Evolutionary conservation across 305 asterid genomes (phyloP), one percentile per base, ranked within the genome.

Genomic region (Fraxinus sp.): DNA sequence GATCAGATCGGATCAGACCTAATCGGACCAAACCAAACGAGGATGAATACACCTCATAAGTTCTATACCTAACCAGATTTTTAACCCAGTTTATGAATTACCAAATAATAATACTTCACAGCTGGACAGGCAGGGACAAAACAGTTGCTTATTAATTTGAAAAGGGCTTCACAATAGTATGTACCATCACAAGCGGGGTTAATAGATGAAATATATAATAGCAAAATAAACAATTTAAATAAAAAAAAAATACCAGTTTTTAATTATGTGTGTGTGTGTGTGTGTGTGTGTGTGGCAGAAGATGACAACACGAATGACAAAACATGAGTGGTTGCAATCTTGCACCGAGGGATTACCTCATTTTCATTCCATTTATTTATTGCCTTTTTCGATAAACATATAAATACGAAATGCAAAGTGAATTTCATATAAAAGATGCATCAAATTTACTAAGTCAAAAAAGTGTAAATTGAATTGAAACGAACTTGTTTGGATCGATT

Each of bases 281-380:
- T 26, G 1, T 8, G 28, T 7, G 1, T 37, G 32, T 62, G 32
- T 37, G 71, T 62, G 71, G 71, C 71, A 62, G 20, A 59, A 62
- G 71, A 62, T 62, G 71, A 81, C 79, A 81, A 24, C 32, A 13
- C 64, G 77, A 49, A 36, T 22, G 64, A 57, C 64, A 55, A 20
- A 14, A 35, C n/a, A 33, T 35, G 80, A 52, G 36, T 24, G n/a
- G 37, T 35, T 24, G 66, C 78, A 30, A 70, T 68, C 75, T 59
- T 35, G 36, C 13, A 18, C 24, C 8, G 7, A 41, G 77, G 32
- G 16, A 32, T 59, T 9, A 32, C 46, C 52, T 43, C 52, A 43
- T 43, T 43, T 43, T 43, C 16, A 73, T 6, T 75, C 32, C 9
- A 18, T 8, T 62, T 7, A 62, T 62, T 1, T 22, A 22, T 22